Base-by-base conservation (phyloP, 1,284 basidiomycete genomes). In the Cutaneotrichosporon sp. region DNA sequence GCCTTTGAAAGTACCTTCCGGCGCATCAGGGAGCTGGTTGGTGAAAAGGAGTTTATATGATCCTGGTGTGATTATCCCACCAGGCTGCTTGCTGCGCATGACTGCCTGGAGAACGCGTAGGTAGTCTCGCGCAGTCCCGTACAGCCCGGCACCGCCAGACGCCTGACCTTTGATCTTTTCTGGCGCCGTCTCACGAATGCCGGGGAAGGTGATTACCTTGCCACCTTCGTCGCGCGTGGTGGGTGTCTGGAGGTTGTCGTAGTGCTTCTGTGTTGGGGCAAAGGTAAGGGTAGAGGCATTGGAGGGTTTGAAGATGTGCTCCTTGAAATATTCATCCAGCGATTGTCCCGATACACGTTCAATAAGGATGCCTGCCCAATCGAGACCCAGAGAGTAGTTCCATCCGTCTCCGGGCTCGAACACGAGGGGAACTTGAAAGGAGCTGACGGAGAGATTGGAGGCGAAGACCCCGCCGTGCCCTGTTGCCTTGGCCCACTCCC, bases 131-230 rank as follows among this genome's bases (percentile, higher is more conserved):
- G 61, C 52, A 0, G 64, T 70, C 5, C 69, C 69, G 46, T 60
- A 67, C 20, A 73, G 49, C 3, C 71, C 71, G 4, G 53, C 71
- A 14, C 69, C 70, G n/a, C 70, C 70, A 3, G 60, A 57, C 2
- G 37, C 52, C 24, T 67, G 55, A 10, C 67, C 69, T 43, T 68
- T 83, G 81, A 59, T 88, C 78, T 24, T 88, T 79, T 60, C 93
- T 76, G 71, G 87, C 85, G 82, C 87, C 3, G 17, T 26, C 11
- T 50, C 52, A 17, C 52, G 52, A 19, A 37, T 25, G 25, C 52
- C 52, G 26, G 52, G 52, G 48, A 50, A 54, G 6, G 33, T 35
- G 4, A 46, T 14, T 17, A 54, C 17, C 37, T 50, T 50, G n/a
- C 17, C 16, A 11, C 41, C 32, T 16, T 44, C 46, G 37, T 52